A percentile compares a stretch with the other conserved stretches of the same genome.
phyloP scores from a whole-genome alignment of 768 basidiomycete species.

The Chlorophyllum brunneum region DNA sequence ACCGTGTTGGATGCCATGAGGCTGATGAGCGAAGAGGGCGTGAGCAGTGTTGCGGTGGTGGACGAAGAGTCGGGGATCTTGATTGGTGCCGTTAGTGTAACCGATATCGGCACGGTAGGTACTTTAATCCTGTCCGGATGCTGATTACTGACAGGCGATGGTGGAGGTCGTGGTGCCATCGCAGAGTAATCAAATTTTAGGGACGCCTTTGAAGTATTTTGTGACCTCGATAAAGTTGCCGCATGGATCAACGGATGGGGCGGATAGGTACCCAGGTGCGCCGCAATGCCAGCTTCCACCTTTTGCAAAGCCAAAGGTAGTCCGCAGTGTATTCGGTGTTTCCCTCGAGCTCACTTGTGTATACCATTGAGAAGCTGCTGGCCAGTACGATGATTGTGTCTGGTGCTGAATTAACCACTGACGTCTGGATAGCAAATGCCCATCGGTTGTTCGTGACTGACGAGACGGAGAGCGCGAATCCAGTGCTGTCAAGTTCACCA shows the following conservation, averaged over 20 bases:
- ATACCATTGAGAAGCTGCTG: conserved; percentile 75
- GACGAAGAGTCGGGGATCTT: conserved; percentile 61
- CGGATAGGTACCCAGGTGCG: conserved; percentile 72
- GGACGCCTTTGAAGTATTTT: conserved; percentile 65
- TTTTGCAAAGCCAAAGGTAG: not conserved
- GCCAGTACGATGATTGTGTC: conserved; percentile 55
- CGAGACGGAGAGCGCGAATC: conserved; percentile 53
- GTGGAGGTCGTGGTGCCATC: conserved; percentile 72
- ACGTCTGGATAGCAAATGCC: conserved; percentile 54
- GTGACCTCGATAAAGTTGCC: conserved; percentile 68
- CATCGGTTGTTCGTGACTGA: conserved; percentile 78
- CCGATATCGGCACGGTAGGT: conserved; percentile 72
- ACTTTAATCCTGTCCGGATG: not conserved
- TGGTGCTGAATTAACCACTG: not conserved
- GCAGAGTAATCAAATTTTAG: conserved; percentile 74
- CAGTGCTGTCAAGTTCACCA: conserved; percentile 35
- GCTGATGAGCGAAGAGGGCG: conserved; percentile 81
- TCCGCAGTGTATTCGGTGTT: conserved; percentile 69
- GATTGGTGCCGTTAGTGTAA: conserved; percentile 77
- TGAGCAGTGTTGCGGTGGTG: conserved; percentile 77
- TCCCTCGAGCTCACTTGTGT: conserved; percentile 58
- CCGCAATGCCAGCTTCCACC: not conserved
- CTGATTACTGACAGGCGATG: not conserved
- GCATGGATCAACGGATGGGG: conserved; percentile 76
- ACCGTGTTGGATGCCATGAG: conserved; percentile 79